Base-by-base conservation (phyloP, 1,284 basidiomycete species). In the Vanrija sp. region DNA sequence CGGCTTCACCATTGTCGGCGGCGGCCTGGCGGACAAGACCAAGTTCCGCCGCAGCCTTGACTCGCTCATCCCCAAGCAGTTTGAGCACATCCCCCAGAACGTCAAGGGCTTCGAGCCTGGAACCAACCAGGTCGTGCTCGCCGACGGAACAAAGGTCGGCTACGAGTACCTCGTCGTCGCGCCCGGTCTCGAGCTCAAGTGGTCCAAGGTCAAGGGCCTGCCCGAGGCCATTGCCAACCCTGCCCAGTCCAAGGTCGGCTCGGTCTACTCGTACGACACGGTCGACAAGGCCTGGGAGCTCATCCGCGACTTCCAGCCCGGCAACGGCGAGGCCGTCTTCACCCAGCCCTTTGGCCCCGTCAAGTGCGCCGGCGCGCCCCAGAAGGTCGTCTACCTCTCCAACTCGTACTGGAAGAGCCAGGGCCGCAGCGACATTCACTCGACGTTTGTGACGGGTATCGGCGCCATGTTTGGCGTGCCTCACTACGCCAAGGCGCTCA, bases 321-420 rank as follows among this genome's bases (percentile, higher is more conserved):
- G 91, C 18, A 85, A 86, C 52, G 71, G 73, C 28, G 65, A 69
- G 50, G 93, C 94, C 2, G 83, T 98, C 67, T 98, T 98, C 79
- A 98, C 95, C 0, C 95, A 98, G 74, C 95, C 94, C 28, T 85
- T 87, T n/a, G 92, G 94, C 21, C 80, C 91, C 23, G 84, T 98
- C 75, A 98, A 98, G 78, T 98, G 94, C 73, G 89, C 93, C 52
- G 95, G 95, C 75, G 91, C 89, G 15, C 91, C 90, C 18, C 89
- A 92, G 71, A 94, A 94, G 78, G 88, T 94, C 63, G 89, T 91
- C 85, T 95, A 91, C 88, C 92, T 93, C 89, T 88, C 91, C 47
- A 67, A 76, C 55, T 72, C 75, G 60, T 75, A 72, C 62, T 80
- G 78, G 74, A 75, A 78, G 54, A 75, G 76, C 54, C 65, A 68